phyloP scores from a whole-genome alignment of 495 filamentous ascomycete species.

The Pseudomonodictys pantanalensis region DNA sequence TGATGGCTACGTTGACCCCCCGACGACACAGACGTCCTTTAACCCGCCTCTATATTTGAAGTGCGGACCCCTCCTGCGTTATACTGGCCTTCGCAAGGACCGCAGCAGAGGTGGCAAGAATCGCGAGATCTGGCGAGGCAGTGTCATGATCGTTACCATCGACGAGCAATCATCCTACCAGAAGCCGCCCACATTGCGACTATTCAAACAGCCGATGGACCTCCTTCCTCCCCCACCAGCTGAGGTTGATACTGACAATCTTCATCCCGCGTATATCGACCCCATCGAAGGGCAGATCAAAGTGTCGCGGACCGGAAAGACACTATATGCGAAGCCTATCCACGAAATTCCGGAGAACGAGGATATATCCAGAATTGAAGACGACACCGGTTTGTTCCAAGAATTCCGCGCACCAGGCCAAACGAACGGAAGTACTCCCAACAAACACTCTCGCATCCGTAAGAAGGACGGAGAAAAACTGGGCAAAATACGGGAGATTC shows the following conservation, averaged over 20 bases:
- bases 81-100: slow-evolving; percentile 72
- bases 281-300: slow-evolving; percentile 85
- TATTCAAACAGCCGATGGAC: slow-evolving; percentile 85
- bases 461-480: slow-evolving; percentile 65
- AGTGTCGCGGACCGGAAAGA: slow-evolving; percentile 72
- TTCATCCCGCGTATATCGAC: slow-evolving; percentile 81
- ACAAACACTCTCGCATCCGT: slow-evolving; percentile 28
- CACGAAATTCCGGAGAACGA: slow-evolving; percentile 69
- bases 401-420: slow-evolving; percentile 43
- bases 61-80: slow-evolving; percentile 86
- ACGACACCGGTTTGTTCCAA: slow-evolving; percentile 79
- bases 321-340: slow-evolving; percentile 80
- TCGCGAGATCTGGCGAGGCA: slow-evolving; percentile 86
- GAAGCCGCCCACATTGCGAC: slow-evolving; percentile 67
- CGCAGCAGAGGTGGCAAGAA: slow-evolving; percentile 40
- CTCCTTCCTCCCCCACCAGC: slow-evolving; percentile 76
- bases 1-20: slow-evolving; percentile 38
- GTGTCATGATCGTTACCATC: slow-evolving; percentile 86
- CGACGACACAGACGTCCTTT: slow-evolving; percentile 58
- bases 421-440: slow-evolving; percentile 37
- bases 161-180: slow-evolving; percentile 80
- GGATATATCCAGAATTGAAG: slow-evolving; percentile 72
- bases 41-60: slow-evolving; percentile 79
- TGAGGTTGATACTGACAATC: slow-evolving; percentile 61
- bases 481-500: slow-evolving; percentile 73